Evolutionary conservation across 345 rosid genomes (phyloP).

Genomic region (Mallotus nudiflorus): DNA sequence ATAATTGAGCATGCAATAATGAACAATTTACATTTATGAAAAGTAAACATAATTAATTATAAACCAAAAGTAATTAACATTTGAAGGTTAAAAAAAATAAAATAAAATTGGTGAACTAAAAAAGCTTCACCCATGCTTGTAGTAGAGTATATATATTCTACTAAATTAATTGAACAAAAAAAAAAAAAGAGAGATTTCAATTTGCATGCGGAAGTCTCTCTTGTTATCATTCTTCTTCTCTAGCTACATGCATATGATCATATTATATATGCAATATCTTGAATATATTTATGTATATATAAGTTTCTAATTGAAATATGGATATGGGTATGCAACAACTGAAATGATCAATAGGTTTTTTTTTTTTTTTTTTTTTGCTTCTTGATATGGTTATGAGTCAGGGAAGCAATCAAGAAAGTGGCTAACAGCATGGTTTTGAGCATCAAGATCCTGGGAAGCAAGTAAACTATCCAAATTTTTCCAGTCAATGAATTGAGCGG

Average conservation of each 20-base stretch:
- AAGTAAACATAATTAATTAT: neutral
- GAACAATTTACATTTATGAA: constrained; percentile 23
- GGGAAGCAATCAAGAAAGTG: constrained; percentile 71
- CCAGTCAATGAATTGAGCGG: constrained; percentile 60
- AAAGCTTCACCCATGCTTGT: constrained; percentile 25
- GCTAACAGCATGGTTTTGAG: constrained; percentile 29
- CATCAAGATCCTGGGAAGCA: constrained; percentile 44
- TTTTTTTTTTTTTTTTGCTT: neutral
- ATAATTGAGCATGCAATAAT: constrained; percentile 13
- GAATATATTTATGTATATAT: no score
- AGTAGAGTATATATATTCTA: no score
- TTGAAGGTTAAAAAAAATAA: no score
- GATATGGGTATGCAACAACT: no score
- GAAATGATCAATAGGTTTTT: neutral
- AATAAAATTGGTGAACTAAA: constrained; percentile 26
- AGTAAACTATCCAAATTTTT: constrained; percentile 59
- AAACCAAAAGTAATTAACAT: neutral
- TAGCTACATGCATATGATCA: neutral
- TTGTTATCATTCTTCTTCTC: neutral
- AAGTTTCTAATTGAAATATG: neutral
- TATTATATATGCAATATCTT: neutral
- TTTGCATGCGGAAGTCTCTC: constrained; percentile 2
- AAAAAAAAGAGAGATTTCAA: neutral
- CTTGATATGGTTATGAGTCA: constrained; percentile 33
- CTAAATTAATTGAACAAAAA: no score